These are phyloP conservation scores for Ganoderma lingzhi DNA, from an alignment of 1,284 basidiomycete species.

Conservation along the genomic window DNA sequence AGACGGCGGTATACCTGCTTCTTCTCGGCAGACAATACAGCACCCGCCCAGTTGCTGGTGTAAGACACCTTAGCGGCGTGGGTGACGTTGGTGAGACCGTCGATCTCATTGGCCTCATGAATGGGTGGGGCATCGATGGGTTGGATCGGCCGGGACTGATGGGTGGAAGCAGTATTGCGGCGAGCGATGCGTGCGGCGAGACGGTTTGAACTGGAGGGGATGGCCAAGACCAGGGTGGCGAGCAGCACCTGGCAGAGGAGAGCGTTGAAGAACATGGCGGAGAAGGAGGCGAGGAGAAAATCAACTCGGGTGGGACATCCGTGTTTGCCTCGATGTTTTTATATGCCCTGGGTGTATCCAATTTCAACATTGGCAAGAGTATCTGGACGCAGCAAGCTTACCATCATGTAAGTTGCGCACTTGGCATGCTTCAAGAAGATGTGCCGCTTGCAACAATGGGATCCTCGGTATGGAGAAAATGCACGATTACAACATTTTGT, in stretches of 20 bases:
- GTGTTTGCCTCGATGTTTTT: no score
- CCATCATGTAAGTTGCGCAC: no score
- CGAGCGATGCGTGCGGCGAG: constrained; percentile 28
- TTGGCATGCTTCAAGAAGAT: no score
- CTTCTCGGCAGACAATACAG: constrained; percentile 25
- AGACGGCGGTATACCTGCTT: constrained; percentile 24
- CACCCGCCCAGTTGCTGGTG: constrained; percentile 41
- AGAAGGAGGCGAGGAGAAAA: constrained; percentile 13
- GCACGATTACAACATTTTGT: no score
- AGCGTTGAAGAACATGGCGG: constrained; percentile 30
- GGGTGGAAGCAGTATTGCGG: constrained; percentile 5
- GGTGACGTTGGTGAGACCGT: constrained; percentile 19
- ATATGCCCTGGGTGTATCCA: no score
- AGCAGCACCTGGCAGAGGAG: constrained; percentile 34
- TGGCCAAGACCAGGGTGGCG: constrained; percentile 33
- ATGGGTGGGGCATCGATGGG: constrained; percentile 1
- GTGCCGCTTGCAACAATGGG: no score
- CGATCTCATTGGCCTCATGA: neutral
- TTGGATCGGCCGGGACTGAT: neutral
- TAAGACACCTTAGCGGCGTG: constrained; percentile 26
- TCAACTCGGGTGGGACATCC: no score
- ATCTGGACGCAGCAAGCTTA: no score
- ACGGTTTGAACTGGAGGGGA: constrained; percentile 30
- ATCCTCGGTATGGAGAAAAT: no score
- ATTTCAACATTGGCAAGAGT: no score